Evolutionary conservation across 805 yeast species (phyloP).

Genomic region (Wickerhamiella vanderwaltii): DNA sequence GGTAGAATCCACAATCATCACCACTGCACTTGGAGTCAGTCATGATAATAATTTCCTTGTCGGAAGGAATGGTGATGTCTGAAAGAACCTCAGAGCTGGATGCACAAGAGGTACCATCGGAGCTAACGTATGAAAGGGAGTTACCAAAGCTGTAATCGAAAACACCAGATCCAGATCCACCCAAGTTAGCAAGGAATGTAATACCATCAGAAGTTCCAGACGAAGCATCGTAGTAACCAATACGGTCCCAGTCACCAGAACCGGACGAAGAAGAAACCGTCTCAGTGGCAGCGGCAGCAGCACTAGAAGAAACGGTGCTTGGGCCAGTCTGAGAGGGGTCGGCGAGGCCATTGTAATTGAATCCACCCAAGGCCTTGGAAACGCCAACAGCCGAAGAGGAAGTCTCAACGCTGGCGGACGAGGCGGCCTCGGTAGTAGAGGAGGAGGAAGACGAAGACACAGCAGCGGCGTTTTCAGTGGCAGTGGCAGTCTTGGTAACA

Average conservation of each 20-base stretch:
- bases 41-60: slow-evolving; percentile 73
- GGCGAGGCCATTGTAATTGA: slow-evolving; percentile 21
- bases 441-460: slow-evolving; percentile 19
- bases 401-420: slow-evolving; percentile 14
- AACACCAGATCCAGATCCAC: slow-evolving; percentile 73
- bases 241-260: slow-evolving; percentile 57
- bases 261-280: slow-evolving; percentile 30
- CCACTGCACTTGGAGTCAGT: slow-evolving; percentile 36
- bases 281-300: slow-evolving; percentile 17
- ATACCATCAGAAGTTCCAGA: slow-evolving; percentile 62
- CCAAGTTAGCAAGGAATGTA: slow-evolving; percentile 75
- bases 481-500: slow-evolving; percentile 16
- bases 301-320: slow-evolving; percentile 18
- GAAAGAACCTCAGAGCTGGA: slow-evolving; percentile 53
- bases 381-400: slow-evolving; percentile 13
- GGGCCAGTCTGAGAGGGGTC: slow-evolving; percentile 22
- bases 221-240: slow-evolving; percentile 50
- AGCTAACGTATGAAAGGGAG: slow-evolving; percentile 73
- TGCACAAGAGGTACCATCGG: slow-evolving; percentile 68
- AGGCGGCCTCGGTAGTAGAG: slow-evolving; percentile 7
- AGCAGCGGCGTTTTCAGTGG: slow-evolving; percentile 24
- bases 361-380: slow-evolving; percentile 12
- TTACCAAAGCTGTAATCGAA: slow-evolving; percentile 83
- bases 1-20: slow-evolving; percentile 68
- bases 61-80: slow-evolving; percentile 57